Conservation (phyloP, 1,284 basidiomycete species). For the Ceratobasidium papillatum region DNA sequence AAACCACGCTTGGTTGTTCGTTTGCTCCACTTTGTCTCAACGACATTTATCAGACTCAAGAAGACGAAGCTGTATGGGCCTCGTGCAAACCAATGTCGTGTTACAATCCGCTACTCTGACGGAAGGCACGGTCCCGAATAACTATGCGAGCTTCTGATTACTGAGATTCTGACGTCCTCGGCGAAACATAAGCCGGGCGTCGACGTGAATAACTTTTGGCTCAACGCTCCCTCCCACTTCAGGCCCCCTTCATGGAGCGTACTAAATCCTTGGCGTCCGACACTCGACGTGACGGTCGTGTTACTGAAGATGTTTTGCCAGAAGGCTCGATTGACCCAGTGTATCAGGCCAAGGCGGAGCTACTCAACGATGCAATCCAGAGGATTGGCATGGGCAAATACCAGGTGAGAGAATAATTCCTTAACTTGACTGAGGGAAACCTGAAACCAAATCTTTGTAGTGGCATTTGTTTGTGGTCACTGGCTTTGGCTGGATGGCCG, state of each 20-base stretch:
- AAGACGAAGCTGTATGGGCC: too few relatives aligned
- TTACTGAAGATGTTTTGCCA: conserved; percentile 55
- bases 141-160: conserved; percentile 2
- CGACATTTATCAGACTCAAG: too few relatives aligned
- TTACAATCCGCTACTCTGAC: background rate
- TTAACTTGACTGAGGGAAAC: background rate
- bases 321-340: conserved; percentile 65
- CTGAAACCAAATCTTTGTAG: conserved; percentile 48
- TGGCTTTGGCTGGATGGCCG: conserved; percentile 75
- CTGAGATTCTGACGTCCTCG: background rate
- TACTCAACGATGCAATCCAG: conserved; percentile 72
- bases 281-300: background rate
- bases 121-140: background rate
- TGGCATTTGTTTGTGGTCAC: conserved; percentile 65
- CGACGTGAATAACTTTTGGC: background rate
- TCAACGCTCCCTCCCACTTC: background rate
- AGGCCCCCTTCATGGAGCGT: background rate
- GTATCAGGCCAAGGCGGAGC: conserved; percentile 67
- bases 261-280: background rate
- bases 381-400: conserved; percentile 78
- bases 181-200: background rate
- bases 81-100: background rate
- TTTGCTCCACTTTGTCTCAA: too few relatives aligned
- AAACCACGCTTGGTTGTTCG: too few relatives aligned
- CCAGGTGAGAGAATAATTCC: conserved; percentile 57